Base-by-base conservation (phyloP, 225 moss, liverwort and hornwort genomes). In the Neckera pumila region DNA sequence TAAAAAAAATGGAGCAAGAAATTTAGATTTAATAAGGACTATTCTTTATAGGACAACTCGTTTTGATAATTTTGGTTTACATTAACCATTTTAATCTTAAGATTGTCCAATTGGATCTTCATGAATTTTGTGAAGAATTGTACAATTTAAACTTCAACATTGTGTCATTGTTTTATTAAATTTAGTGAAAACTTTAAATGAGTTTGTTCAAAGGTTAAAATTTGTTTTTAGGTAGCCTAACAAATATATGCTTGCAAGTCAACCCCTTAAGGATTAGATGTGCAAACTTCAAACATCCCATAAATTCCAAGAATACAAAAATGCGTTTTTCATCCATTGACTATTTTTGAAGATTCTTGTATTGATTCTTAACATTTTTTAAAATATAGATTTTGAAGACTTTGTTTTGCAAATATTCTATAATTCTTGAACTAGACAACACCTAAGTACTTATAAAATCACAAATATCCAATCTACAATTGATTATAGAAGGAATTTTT, bases 41-140 rank as follows among this genome's bases (percentile, higher is more conserved):
- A 26, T 16, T 28, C 28, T 0, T 28, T 45, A 0, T 17, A 0
- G 2, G 1, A 17, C 28, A 45, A 28, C 0, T 16, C 16, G 43
- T 45, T 45, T 45, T 28, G 10, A 45, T 8, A 43, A 17, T 17
- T 17, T 72, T 17, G 5, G 6, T 43, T 43, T 2, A 43, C 3
- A 43, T 27, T 27, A 27, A 16, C 3, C 17, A 72, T 72, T 72
- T 43, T 9, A 5, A 27, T 72, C 2, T 43, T 72, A 2, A 25
- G 5, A 43, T 43, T 26, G 17, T 3, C 9, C 0, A 9, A 0
- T 27, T 42, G 6, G 6, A 43, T 43, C 27, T 27, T 43, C 2
- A 43, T 43, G 27, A 43, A 43, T 72, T 72, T 72, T 70, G 8
- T 40, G 0, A 16, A 27, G 10, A 43, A 16, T 2, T 72, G 4